Base-by-base conservation (phyloP, 2,329 filamentous ascomycete species). In the Fusarium incarnatum region DNA sequence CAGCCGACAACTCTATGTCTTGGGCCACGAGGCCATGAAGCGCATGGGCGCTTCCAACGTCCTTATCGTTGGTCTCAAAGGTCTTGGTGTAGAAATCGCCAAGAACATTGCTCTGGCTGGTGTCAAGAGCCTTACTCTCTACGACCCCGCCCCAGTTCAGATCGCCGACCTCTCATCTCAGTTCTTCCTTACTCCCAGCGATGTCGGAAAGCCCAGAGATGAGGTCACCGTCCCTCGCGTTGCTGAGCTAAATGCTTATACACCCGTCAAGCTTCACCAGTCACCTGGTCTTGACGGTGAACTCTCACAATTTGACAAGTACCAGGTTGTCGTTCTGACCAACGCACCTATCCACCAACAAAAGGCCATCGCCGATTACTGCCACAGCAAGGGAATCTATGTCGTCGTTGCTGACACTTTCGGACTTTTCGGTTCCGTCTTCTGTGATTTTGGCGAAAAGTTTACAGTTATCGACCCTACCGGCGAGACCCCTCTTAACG, bases 91-190 rank as follows among this genome's bases (percentile, higher is more conserved):
- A 59, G 96, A 99, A 83, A 96, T 99, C 76, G 95, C 96, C 77
- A 99, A 99, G 88, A 99, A 99, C 78, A 94, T 99, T 77, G 96
- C 96, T 64, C 91, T 99, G 75, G 96, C 96, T 75, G 96, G 96
- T 80, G 96, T 99, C 83, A 99, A 99, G 87, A 98, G 94, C 78
- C 84, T 99, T 73, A 96, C 95, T 3, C 88, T 99, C 58, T 93
- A 94, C 84, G 96, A 99, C 79, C 95, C 96, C 48, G 89, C 91
- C 49, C 93, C 93, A 44, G 92, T 93, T 56, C 87, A 90, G 73
- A 92, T 98, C 74, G 87, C 93, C 75, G 96, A 99, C 78, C 89
- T 99, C 34, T 98, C 96, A 42, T 93, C 96, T 45, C 96, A 99
- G 81, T 99, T 99, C 87, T 99, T 99, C 87, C 89, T 99, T 23